Percentiles rank a stretch among this genome's conserved stretches.
phyloP scores from a whole-genome alignment of 805 yeast species.

The Suhomyces canberraensis region DNA sequence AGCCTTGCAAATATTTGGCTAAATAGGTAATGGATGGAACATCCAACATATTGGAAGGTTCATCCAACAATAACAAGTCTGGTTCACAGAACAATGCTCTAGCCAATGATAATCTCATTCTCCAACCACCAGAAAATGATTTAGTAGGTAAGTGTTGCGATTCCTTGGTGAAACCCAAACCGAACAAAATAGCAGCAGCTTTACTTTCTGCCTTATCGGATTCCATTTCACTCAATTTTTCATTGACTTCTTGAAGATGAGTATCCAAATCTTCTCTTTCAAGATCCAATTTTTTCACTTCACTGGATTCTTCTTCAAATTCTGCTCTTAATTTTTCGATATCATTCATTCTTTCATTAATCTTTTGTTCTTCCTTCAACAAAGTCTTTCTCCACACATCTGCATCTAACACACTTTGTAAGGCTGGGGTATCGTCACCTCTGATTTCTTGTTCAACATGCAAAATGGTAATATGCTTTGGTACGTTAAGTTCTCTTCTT shows the following conservation, averaged over 20 bases:
- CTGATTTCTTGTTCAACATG: conserved; percentile 97
- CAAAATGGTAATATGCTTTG: conserved; percentile 90
- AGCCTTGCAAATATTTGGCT: conserved; percentile 84
- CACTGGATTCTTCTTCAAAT: conserved; percentile 68
- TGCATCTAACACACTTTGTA: conserved; percentile 96
- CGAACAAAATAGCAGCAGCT: conserved; percentile 90
- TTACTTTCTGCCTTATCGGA: conserved; percentile 96
- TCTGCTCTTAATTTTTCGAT: conserved; percentile 67
- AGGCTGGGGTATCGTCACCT: conserved; percentile 88
- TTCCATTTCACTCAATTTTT: conserved; percentile 88
- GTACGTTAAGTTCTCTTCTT: conserved; percentile 89
- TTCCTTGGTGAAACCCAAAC: conserved; percentile 89
- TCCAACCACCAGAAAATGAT: conserved; percentile 99
- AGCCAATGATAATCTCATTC: conserved; percentile 98
- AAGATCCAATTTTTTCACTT: conserved; percentile 75
- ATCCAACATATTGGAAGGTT: conserved; percentile 99
- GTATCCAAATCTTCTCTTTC: conserved; percentile 84
- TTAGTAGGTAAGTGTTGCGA: conserved; percentile 83
- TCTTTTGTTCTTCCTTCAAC: conserved; percentile 69
- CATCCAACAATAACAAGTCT: conserved; percentile 88
- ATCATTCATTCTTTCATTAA: conserved; percentile 70
- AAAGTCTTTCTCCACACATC: conserved; percentile 98
- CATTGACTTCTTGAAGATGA: conserved; percentile 74
- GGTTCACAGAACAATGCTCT: conserved; percentile 98
- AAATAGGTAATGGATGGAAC: conserved; percentile 95